Base-by-base conservation (phyloP, 345 rosid genomes). In the Citrus sp. region DNA sequence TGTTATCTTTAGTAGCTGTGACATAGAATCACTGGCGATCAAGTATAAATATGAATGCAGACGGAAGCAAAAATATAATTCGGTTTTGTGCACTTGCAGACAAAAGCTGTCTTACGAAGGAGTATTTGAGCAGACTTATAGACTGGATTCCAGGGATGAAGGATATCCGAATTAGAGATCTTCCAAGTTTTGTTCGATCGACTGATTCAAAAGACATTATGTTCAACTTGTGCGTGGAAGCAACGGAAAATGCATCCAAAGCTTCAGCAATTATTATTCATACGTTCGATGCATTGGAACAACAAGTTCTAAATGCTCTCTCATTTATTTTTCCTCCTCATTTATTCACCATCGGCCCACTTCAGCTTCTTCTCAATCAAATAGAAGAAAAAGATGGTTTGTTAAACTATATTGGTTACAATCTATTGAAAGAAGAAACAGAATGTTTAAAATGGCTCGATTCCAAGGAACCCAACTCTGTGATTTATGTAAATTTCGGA, bases 401-500 rank as follows among this genome's bases (percentile, higher is more conserved):
- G 21, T 42, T 69, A 42, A 40, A 42, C 56, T 24, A 6, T 22
- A 42, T 69, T 24, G 72, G 56, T 8, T 38, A 55, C n/a, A 46
- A 28, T 49, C 16, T 70, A 35, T 61, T 69, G 80, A 35, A 61
- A 61, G 76, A 78, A 61, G 76, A 78, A 73, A 30, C 69, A 6
- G 67, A 46, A 21, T 70, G 70, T 38, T 51, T 78, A 24, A 6
- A 60, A 13, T 70, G 70, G 80, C 56, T 78, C 9, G 67, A 78
- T n/a, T 7, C 35, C 28, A 55, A 32, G 35, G 10, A 42, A 16
- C 55, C 61, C 13, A 62, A 71, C 34, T 46, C 80, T 14, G 75
- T 78, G 28, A 70, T 78, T 54, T 62, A 71, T 14, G 62, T 78
- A 21, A 38, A 49, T 25, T 78, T 78, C 18, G 80, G 80, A 7